Percentiles rank a stretch among this genome's conserved stretches.
Evolutionary conservation across 106 monocot genomes (phyloP).

Genomic region (Narthecium ossifragum): DNA sequence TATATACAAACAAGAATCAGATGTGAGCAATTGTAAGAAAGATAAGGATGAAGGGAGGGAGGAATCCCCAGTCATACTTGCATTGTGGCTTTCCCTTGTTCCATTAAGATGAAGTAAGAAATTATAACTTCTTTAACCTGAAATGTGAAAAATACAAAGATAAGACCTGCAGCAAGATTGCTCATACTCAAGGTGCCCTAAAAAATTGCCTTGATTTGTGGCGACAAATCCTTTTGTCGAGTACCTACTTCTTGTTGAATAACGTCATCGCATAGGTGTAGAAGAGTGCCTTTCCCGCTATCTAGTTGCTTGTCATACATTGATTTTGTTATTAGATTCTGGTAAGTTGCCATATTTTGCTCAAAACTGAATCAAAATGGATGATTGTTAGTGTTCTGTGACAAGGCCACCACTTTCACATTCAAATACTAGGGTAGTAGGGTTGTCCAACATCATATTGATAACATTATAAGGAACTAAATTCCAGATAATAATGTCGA

Average conservation of each 20-base stretch:
- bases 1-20: slow-evolving; percentile 15
- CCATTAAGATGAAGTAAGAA: slow-evolving; percentile 92
- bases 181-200: neutral
- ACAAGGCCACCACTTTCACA: too few species aligned
- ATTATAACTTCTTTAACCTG: slow-evolving; percentile 94
- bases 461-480: too few species aligned
- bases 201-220: neutral
- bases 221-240: slow-evolving; percentile 4
- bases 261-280: slow-evolving; percentile 96
- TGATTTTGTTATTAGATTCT: slow-evolving; percentile 84
- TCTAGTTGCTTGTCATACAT: slow-evolving; percentile 99
- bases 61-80: slow-evolving; percentile 37
- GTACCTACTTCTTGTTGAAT: slow-evolving; percentile 88
- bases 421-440: too few species aligned
- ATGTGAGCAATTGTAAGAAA: neutral
- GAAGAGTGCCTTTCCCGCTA: slow-evolving; percentile 87
- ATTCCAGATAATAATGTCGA: too few species aligned
- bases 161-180: neutral
- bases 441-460: too few species aligned
- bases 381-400: neutral
- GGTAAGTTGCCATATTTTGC: slow-evolving; percentile 80
- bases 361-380: slow-evolving; percentile 58
- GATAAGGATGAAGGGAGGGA: neutral
- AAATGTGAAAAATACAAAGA: neutral
- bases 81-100: slow-evolving; percentile 80